phyloP scores from a whole-genome alignment of 805 yeast species.

The Groenewaldozyma tartarivorans region DNA sequence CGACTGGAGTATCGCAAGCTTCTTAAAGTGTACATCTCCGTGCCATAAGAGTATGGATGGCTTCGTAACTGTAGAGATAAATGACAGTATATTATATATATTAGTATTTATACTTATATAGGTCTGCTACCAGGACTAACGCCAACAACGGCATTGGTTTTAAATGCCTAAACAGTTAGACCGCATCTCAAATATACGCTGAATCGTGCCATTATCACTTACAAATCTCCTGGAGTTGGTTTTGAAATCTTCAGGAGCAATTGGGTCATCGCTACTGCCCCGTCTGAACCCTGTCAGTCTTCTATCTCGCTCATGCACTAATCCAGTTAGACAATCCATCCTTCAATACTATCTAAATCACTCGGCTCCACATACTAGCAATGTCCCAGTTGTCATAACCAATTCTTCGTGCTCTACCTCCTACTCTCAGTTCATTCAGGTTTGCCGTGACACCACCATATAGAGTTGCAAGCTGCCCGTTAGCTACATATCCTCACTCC shows the following conservation, averaged over 20 bases:
- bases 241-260: slow-evolving; percentile 71
- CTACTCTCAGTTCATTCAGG: not conserved
- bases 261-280: slow-evolving; percentile 55
- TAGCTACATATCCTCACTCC: no score
- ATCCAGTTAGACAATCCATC: slow-evolving; percentile 4
- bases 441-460: not conserved
- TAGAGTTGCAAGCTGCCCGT: slow-evolving; percentile 1
- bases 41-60: no score
- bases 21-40: no score
- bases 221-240: slow-evolving; percentile 46
- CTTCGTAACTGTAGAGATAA: no score
- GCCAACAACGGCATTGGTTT: not conserved
- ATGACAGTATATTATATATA: no score
- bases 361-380: not conserved
- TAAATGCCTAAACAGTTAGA: slow-evolving; percentile 1
- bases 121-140: no score
- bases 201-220: slow-evolving; percentile 1
- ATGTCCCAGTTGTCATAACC: slow-evolving; percentile 2
- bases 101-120: no score
- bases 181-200: not conserved
- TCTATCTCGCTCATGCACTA: slow-evolving; percentile 60
- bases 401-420: not conserved
- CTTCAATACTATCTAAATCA: not conserved
- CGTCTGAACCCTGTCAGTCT: slow-evolving; percentile 67
- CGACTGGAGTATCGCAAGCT: no score